Evolutionary conservation across 1,284 basidiomycete species (phyloP), one percentile per base, ranked within the genome.

Genomic region (Moesziomyces globuligerus): DNA sequence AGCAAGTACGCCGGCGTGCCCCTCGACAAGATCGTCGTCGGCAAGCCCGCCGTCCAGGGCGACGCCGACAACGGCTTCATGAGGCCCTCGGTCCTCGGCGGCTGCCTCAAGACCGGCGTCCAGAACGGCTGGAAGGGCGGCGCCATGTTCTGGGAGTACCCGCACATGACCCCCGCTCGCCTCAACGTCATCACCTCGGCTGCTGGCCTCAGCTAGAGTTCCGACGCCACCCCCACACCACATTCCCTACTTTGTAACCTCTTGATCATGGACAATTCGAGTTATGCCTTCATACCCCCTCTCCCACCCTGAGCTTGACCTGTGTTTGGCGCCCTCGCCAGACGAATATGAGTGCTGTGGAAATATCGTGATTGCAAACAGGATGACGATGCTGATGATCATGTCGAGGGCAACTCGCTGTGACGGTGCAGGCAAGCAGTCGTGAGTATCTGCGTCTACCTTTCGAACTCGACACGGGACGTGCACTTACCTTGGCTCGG

Each of bases 61-160:
- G 88, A 88, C 73, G 88, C 88, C 3, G 85, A 53, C 68, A 89
- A 86, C 66, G 89, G 89, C 4, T 89, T 84, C 74, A 88, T 90
- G 54, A 80, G 78, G 21, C 83, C 88, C 3, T 74, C 83, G 0
- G 86, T 85, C 0, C 84, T 90, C 13, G 87, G 88, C 11, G 78
- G 76, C 1, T 90, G 89, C 74, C 78, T 90, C 26, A 73, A 83
- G 7, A 83, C 86, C 66, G 89, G 88, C 1, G 86, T 87, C 80
- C 80, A 75, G 13, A 73, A 84, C 62, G 88, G 88, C 20, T 90
- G 88, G 89, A 87, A 84, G 66, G 89, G 79, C 13, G 89, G 88
- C 7, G 69, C 54, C 18, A 70, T 66, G 69, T 68, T 68, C 40
- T 75, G 69, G 69, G 51, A 75, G 45, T 72, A 65, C 53, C 72